These are phyloP conservation scores for Oryza coarctata DNA, from an alignment of 176 grass and related monocot species.

Conservation along the genomic window DNA sequence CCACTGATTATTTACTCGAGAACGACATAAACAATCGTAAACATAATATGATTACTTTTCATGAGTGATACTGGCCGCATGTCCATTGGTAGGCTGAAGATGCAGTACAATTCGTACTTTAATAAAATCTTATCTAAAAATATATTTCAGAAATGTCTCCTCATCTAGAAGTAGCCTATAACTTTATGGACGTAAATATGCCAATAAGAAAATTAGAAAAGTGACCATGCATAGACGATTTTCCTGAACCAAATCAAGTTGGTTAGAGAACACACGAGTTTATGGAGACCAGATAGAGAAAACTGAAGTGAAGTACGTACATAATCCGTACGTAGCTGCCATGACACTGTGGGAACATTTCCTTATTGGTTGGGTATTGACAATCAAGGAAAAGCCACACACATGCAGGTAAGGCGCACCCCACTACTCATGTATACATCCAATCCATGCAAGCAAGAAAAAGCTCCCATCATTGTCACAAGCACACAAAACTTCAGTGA, in stretches of 20 bases:
- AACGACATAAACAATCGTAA: no score
- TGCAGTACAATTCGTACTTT: no score
- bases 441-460: not conserved
- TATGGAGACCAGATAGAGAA: not conserved
- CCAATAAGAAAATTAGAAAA: not conserved
- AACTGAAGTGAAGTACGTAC: not conserved
- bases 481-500: not conserved
- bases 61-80: no score
- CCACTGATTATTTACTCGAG: no score
- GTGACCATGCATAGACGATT: not conserved
- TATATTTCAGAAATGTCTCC: not conserved
- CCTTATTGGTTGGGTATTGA: slow-evolving; percentile 1
- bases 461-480: not conserved
- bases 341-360: not conserved
- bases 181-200: not conserved
- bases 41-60: not conserved
- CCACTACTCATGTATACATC: not conserved
- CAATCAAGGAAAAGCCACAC: not conserved
- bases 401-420: not conserved
- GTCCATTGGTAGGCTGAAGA: no score
- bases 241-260: not conserved
- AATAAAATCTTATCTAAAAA: no score
- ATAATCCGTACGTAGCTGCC: not conserved
- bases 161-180: not conserved
- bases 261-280: not conserved